Evolutionary conservation across 2,329 filamentous ascomycete genomes (phyloP), one percentile per base, ranked within the genome.

Genomic region (Beauveria sp.): DNA sequence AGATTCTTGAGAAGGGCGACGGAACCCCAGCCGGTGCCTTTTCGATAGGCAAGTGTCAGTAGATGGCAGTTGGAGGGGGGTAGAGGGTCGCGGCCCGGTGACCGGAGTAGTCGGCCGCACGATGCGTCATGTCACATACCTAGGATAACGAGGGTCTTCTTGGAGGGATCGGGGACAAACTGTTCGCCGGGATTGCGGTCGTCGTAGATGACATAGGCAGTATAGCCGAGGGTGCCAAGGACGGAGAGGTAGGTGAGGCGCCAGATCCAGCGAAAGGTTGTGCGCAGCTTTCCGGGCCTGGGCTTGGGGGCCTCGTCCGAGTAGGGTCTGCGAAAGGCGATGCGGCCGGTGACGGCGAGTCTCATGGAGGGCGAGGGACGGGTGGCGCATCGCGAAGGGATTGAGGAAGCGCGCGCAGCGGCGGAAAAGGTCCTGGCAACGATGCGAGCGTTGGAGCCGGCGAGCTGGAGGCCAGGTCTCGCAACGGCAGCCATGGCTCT

Each of bases 1-100:
- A 99, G 90, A 75, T 96, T 97, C 86, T 99, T 99, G 67, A 99
- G 86, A 64, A 99, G 87, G 64, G 93, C 96, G 71, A 99, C 91
- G 49, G 93, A 91, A 69, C 80, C 95, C 95, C 95, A 99, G 69
- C 95, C 95, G 69, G 93, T 96, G 72, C 93, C 93, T 97, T 40
- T 18, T 20, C 34, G 18, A 9, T 16, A 3, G 14, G 3, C 18
- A 64, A 63, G 62, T 68, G 54, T 62, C n/a, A 52, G 42, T 48
- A 52, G 43, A 18, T 38, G 34, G 12, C 12, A 38, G 34, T 38
- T 38, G 34, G 34, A 38, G 34, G 34, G 1, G 34, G 3, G 34
- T 38, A 5, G 34, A 38, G 12, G 34, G 34, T 14, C 12, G 34
- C 34, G 34, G 34, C 12, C 34, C 12, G 34, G 12, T 38, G 34